Evolutionary conservation across 306 rosid genomes (phyloP), one percentile per base, ranked within the genome.

Genomic region (Corylus heterophylla): DNA sequence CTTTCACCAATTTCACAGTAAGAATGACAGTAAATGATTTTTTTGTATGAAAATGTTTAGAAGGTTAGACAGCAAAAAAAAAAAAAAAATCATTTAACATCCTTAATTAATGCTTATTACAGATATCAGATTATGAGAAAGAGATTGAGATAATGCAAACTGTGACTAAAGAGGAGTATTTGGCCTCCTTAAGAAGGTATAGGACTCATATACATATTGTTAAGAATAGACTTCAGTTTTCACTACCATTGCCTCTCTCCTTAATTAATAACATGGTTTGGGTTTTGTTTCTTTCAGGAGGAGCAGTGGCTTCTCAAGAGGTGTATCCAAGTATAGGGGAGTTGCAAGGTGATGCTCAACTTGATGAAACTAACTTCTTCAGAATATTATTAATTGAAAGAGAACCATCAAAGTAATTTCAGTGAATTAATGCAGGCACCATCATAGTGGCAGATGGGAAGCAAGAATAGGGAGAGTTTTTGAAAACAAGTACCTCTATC

Each of bases 281-380:
- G 42, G 5, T 20, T 39, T 71, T 45, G 1, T 48, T 55, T 71
- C 50, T 75, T 75, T 71, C 88, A 91, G 97, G 79, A 92, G 89
- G 78, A 94, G 98, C 85, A 92, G 97, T 84, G 98, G 98, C 52
- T 94, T 94, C 81, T 94, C 98, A 72, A 94, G 98, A 79, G 98
- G 98, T 16, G 96, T 94, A 71, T 94, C 96, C 3, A 94, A 90
- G 85, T 94, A 92, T 58, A 90, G 97, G 47, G 97, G 98, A 44
- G 97, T 94, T 47, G 98, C 97, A 89, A 91, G 97, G 97, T 90
- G 76, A 75, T 45, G 37, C 58, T 54, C 22, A 42, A 54, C 45
- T 78, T 9, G 39, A 27, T 31, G 70, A 50, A 37, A 77, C 72
- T 59, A 3, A 50, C 66, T 79, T 58, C 71, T 63, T 31, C 2